A percentile compares a stretch with the other conserved stretches of the same genome.
phyloP scores from a whole-genome alignment of 148 eudicot genomes.

The Amaranthus hypochondriacus region DNA sequence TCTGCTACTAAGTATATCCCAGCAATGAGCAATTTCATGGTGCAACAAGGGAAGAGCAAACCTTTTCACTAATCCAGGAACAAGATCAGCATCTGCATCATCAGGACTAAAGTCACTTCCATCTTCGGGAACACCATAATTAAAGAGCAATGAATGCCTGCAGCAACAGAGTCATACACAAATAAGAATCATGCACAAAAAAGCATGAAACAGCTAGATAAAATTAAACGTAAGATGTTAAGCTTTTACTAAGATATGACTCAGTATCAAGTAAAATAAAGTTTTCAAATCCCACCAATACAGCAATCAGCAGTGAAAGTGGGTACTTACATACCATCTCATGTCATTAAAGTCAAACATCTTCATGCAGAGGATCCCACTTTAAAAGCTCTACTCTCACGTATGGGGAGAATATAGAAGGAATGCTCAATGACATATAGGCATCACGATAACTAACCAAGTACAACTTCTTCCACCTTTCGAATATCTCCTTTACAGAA shows the following conservation, averaged over 20 bases:
- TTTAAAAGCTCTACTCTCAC: constrained; percentile 93
- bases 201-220: background rate
- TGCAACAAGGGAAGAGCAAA: constrained; percentile 85
- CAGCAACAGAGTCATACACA: constrained; percentile 10
- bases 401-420: constrained; percentile 91
- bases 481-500: constrained; percentile 65
- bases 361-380: constrained; percentile 96
- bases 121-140: constrained; percentile 75
- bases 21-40: constrained; percentile 68
- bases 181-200: constrained; percentile 14
- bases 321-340: constrained; percentile 74
- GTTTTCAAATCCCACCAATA: constrained; percentile 17
- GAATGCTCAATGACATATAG: constrained; percentile 77
- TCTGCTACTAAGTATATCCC: constrained; percentile 82
- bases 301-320: constrained; percentile 17
- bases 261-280: background rate
- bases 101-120: constrained; percentile 51
- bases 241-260: background rate
- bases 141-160: constrained; percentile 80
- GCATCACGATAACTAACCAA: constrained; percentile 74
- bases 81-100: constrained; percentile 83
- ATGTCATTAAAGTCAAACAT: constrained; percentile 70
- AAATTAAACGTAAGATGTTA: background rate
- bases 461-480: constrained; percentile 76
- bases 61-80: constrained; percentile 88